A percentile compares a stretch with the other conserved stretches of the same genome.
These are phyloP conservation scores for Gastrodia elata DNA, from an alignment of 106 monocot genomes.

Conservation along the genomic window DNA sequence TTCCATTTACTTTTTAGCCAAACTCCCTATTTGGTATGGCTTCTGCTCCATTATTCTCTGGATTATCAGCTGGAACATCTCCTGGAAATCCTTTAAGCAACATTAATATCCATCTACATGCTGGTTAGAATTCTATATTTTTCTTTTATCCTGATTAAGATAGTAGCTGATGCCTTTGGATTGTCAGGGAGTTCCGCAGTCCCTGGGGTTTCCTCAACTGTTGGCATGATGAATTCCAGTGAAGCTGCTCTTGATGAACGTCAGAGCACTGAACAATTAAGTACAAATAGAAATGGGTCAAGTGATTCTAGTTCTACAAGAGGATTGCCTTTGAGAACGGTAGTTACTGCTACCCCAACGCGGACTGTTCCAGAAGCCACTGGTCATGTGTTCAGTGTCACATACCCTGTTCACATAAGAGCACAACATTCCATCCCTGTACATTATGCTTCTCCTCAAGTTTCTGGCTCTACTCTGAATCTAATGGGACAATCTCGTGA, in stretches of 20 bases:
- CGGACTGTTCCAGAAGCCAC: constrained; percentile 23
- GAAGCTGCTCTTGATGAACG: constrained; percentile 12
- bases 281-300: constrained; percentile 15
- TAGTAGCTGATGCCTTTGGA: constrained; percentile 9
- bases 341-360: constrained; percentile 41
- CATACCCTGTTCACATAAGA: constrained; percentile 52
- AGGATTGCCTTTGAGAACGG: constrained; percentile 30
- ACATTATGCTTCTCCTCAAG: constrained; percentile 16
- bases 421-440: constrained; percentile 22
- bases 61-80: constrained; percentile 12
- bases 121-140: constrained; percentile 28
- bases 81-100: constrained; percentile 38
- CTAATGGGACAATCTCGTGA: constrained; percentile 10
- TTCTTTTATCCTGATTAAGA: background rate
- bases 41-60: constrained; percentile 10
- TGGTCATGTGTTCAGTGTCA: constrained; percentile 38
- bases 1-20: constrained; percentile 55
- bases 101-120: constrained; percentile 46
- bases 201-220: constrained; percentile 23
- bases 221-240: constrained; percentile 19
- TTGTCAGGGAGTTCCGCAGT: constrained; percentile 28
- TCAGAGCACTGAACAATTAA: constrained; percentile 15
- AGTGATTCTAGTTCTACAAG: constrained; percentile 15
- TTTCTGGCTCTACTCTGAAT: constrained; percentile 8
- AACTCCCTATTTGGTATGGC: constrained; percentile 35